phyloP scores from a whole-genome alignment of 768 basidiomycete species.

The Boletellus sp. region DNA sequence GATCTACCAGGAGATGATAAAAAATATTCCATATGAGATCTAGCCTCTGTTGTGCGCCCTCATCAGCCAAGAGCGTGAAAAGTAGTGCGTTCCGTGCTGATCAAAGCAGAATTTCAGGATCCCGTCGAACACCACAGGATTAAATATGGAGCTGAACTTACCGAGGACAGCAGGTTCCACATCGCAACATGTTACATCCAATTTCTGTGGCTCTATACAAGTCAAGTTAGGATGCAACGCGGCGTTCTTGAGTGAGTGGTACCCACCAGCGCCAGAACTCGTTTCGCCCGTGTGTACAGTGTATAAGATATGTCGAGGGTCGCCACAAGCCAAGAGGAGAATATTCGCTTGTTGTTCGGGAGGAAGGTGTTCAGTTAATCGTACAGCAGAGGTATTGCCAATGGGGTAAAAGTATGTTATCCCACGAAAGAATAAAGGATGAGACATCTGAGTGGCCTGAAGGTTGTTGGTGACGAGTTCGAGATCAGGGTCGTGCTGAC shows the following conservation, averaged over 20 bases:
- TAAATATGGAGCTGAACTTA: not conserved
- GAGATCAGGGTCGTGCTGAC: too few species aligned
- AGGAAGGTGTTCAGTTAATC: slow-evolving; percentile 44
- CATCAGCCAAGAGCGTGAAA: slow-evolving; percentile 28
- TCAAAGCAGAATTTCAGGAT: not conserved
- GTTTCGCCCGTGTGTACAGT: slow-evolving; percentile 34
- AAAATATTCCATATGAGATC: slow-evolving; percentile 31
- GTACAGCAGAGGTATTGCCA: slow-evolving; percentile 56
- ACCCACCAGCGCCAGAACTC: slow-evolving; percentile 8
- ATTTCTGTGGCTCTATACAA: slow-evolving; percentile 19
- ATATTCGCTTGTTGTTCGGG: slow-evolving; percentile 47
- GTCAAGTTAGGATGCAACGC: not conserved
- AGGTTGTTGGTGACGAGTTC: not conserved
- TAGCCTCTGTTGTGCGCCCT: slow-evolving; percentile 10
- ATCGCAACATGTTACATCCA: slow-evolving; percentile 31
- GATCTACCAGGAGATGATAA: slow-evolving; percentile 28
- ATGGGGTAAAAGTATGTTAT: slow-evolving; percentile 52
- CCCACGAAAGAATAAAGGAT: slow-evolving; percentile 23
- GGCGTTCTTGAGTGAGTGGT: too few species aligned
- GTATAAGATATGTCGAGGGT: slow-evolving; percentile 51
- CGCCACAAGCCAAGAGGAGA: slow-evolving; percentile 55
- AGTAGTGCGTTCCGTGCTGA: slow-evolving; percentile 30
- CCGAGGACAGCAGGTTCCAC: slow-evolving; percentile 29
- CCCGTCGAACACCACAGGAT: not conserved
- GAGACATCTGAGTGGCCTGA: slow-evolving; percentile 15